These are phyloP conservation scores for Prunus yedoensis DNA, from an alignment of 331 rosid genomes.

Conservation along the genomic window DNA sequence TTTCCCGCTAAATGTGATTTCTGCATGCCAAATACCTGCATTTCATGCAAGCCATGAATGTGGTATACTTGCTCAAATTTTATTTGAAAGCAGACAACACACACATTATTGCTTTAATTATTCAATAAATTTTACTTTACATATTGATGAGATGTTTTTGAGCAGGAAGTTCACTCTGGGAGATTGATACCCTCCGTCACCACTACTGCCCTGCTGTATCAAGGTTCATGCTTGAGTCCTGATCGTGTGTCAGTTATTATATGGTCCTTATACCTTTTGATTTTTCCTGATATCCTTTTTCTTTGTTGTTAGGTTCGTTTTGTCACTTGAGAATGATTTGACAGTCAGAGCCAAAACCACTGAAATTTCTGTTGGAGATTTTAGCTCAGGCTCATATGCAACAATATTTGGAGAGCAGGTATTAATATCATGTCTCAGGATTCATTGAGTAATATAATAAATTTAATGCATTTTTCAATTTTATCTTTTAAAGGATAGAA, in stretches of 20 bases:
- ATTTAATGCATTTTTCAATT: background rate
- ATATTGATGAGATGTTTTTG: conserved; percentile 35
- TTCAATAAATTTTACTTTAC: background rate
- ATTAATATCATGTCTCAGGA: conserved; percentile 6
- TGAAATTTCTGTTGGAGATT: conserved; percentile 72
- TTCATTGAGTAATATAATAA: background rate
- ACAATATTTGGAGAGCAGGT: conserved; percentile 95
- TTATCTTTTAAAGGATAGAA: background rate
- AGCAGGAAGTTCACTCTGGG: conserved; percentile 98
- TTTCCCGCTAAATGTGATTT: conserved; percentile 2
- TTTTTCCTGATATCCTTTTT: conserved; percentile 4
- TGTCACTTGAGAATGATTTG: conserved; percentile 90
- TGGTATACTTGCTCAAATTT: background rate
- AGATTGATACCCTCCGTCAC: conserved; percentile 75
- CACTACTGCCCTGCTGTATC: conserved; percentile 94
- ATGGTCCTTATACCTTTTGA: background rate
- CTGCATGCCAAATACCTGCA: background rate
- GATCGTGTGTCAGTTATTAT: background rate
- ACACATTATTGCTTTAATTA: background rate
- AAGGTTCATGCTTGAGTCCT: conserved; percentile 47
- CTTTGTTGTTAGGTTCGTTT: conserved; percentile 56
- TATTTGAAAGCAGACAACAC: background rate
- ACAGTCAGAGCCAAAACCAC: conserved; percentile 83
- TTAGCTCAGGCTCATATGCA: conserved; percentile 77
- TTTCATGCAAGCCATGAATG: background rate